phyloP scores from a whole-genome alignment of 352 stramenopile genomes.

The Aphanomyces euteiches region DNA sequence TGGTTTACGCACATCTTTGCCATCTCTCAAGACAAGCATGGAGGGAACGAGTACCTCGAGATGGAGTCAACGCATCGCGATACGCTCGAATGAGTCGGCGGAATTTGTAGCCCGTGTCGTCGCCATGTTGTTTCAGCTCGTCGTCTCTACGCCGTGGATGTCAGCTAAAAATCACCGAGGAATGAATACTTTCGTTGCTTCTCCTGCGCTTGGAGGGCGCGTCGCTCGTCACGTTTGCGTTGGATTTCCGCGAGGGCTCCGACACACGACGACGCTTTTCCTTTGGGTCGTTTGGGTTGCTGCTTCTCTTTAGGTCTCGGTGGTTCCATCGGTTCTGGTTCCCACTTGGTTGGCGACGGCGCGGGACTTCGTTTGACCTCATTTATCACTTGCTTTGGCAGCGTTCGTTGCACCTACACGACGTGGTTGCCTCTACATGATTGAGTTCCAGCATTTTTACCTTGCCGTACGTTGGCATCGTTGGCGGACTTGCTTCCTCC shows the following conservation, averaged over 20 bases:
- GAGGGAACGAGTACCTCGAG: not conserved
- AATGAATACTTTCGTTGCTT: slow-evolving; percentile 52
- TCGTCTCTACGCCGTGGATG: slow-evolving; percentile 1
- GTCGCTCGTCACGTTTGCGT: slow-evolving; percentile 60
- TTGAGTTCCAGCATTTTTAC: not conserved
- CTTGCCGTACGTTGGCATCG: slow-evolving; percentile 1
- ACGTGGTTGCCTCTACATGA: not conserved
- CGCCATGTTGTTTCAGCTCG: slow-evolving; percentile 60
- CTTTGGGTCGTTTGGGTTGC: slow-evolving; percentile 32
- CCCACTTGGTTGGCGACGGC: slow-evolving; percentile 9
- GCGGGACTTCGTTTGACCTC: slow-evolving; percentile 22
- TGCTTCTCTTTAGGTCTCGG: slow-evolving; percentile 8
- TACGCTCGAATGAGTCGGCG: slow-evolving; percentile 59
- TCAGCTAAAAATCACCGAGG: not conserved
- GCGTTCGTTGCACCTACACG: not conserved
- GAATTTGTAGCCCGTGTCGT: slow-evolving; percentile 75
- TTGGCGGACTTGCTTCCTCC: not conserved
- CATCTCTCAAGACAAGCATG: not conserved
- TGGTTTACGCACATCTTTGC: not conserved
- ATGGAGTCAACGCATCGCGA: slow-evolving; percentile 34
- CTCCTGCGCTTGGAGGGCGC: slow-evolving; percentile 52
- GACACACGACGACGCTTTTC: slow-evolving; percentile 43
- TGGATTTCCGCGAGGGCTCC: slow-evolving; percentile 62
- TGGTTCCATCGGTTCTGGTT: not conserved
- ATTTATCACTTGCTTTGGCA: slow-evolving; percentile 25